phyloP scores from a whole-genome alignment of 352 stramenopile species.

The Pseudoperonospora humuli region DNA sequence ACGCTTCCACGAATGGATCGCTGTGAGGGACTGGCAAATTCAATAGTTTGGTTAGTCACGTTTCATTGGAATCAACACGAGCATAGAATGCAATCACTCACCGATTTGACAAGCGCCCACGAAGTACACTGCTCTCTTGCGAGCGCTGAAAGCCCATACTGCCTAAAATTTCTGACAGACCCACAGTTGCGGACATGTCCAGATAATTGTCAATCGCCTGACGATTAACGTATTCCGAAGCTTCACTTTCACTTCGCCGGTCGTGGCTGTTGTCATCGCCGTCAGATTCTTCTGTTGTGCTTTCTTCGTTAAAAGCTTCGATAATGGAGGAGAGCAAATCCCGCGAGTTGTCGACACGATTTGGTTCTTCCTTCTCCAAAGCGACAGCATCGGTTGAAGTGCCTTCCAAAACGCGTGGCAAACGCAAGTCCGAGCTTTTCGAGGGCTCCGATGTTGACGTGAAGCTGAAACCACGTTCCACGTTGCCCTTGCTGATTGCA shows the following conservation, averaged over 20 bases:
- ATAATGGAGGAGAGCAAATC: slow-evolving; percentile 12
- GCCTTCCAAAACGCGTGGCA: slow-evolving; percentile 10
- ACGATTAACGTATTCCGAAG: slow-evolving; percentile 49
- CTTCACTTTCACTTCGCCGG: slow-evolving; percentile 26
- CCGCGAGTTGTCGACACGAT: slow-evolving; percentile 1
- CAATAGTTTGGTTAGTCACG: not conserved
- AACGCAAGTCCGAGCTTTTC: slow-evolving; percentile 10
- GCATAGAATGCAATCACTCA: slow-evolving; percentile 12
- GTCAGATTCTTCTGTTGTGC: slow-evolving; percentile 28
- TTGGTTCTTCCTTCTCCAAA: slow-evolving; percentile 4
- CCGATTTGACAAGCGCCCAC: slow-evolving; percentile 44
- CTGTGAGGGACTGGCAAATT: slow-evolving; percentile 8
- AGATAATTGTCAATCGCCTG: slow-evolving; percentile 83
- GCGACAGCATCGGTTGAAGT: not conserved
- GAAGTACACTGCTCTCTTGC: slow-evolving; percentile 40
- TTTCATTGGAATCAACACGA: not conserved
- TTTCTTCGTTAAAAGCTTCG: slow-evolving; percentile 17
- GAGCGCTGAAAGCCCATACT: slow-evolving; percentile 49
- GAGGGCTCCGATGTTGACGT: slow-evolving; percentile 23
- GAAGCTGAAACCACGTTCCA: slow-evolving; percentile 64
- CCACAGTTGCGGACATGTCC: slow-evolving; percentile 72
- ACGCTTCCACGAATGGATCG: slow-evolving; percentile 37
- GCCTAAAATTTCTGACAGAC: slow-evolving; percentile 57
- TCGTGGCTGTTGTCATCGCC: slow-evolving; percentile 16
- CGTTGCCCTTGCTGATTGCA: slow-evolving; percentile 39